These are phyloP conservation scores for Tulasnella sp. DNA, from an alignment of 768 basidiomycete genomes.

Conservation along the genomic window DNA sequence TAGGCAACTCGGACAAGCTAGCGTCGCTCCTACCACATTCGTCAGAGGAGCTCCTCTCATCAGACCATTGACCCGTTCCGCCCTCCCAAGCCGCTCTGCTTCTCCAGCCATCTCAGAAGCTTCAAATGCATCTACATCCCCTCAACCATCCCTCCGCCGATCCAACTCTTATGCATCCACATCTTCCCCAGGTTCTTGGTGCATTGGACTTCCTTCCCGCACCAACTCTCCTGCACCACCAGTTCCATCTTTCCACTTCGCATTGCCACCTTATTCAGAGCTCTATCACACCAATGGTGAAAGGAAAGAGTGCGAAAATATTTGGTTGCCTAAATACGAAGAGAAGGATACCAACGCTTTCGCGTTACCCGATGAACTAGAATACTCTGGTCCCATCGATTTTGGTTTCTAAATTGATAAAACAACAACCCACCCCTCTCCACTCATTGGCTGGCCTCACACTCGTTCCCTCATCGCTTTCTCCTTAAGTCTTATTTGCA, in stretches of 20 bases:
- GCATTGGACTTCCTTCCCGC: background rate
- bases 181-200: constrained; percentile 5
- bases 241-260: constrained; percentile 24
- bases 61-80: background rate
- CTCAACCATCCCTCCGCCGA: constrained; percentile 37
- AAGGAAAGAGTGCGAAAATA: constrained; percentile 9
- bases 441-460: background rate
- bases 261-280: constrained; percentile 57
- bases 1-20: background rate
- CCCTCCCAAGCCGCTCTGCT: too few relatives aligned
- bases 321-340: constrained; percentile 14
- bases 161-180: constrained; percentile 24
- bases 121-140: too few relatives aligned
- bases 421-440: background rate
- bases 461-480: background rate
- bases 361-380: too few relatives aligned
- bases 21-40: background rate
- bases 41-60: background rate
- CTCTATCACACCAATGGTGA: constrained; percentile 65
- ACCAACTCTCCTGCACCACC: background rate
- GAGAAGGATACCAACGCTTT: constrained; percentile 8
- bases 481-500: too few relatives aligned
- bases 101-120: too few relatives aligned
- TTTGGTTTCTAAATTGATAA: background rate
- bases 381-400: background rate